Base-by-base conservation (phyloP, 75 land plant genomes). In the Gnetum montanum region DNA sequence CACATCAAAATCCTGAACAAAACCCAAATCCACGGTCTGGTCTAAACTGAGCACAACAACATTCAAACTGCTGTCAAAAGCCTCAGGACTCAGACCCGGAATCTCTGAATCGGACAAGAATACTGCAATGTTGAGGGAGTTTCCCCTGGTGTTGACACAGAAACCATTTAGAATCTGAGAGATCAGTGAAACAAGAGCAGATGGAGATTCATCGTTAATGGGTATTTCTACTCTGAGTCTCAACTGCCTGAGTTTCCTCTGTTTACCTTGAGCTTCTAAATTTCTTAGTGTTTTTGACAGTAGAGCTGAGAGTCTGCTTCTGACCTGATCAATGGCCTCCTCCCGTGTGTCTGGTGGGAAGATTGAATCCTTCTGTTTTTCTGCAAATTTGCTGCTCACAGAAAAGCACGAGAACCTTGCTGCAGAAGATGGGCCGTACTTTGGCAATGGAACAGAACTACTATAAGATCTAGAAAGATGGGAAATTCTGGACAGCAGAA, bases 201-300 rank as follows among this genome's bases (percentile, higher is more conserved):
- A 49, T 1, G 75, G 66, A 0, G 87, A 80, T 33, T 85, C 99
- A 57, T 85, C 91, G 24, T 74, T 25, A 49, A 94, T 73, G 8
- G 99, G 96, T 19, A 94, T 68, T 48, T 94, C 99, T 18, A 83
- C 72, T 4, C 79, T 65, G 51, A 76, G 71, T 31, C 82, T 72
- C 23, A 75, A 63, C 54, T 94, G 96, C 56, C 67, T 69, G 24
- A 48, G 59, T 58, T 78, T 82, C 71, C 66, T 78, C 60, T 82
- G 82, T 51, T 66, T 71, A 11, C 71, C 54, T 31, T 70, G 33
- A 16, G 80, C 75, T 20, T 60, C 75, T 19, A 78, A 70, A 57
- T 76, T 75, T 65, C 75, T 83, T 49, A 94, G 71, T 13, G 83
- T 82, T 61, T 80, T 83, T 30, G 77, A 71, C 16, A 94, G 50